phyloP scores from a whole-genome alignment of 164 flowering plant genomes.

The grape (Vitis vinifera) region ASM3070453v1 NC_081813.1:17477001-17477500 shows the following conservation, averaged over 20 bases:
- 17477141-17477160: constrained; percentile 70
- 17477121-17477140: constrained; percentile 65
- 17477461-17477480: too few relatives aligned
- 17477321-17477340: constrained; percentile 89
- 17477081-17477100: constrained; percentile 73
- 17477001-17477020: constrained; percentile 47
- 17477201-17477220: too few relatives aligned
- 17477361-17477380: constrained; percentile 84
- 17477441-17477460: too few relatives aligned
- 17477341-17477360: constrained; percentile 85
- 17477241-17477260: too few relatives aligned
- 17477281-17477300: not conserved
- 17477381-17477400: constrained; percentile 73
- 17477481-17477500: too few relatives aligned
- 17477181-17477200: not conserved
- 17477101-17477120: constrained; percentile 61
- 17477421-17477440: not conserved
- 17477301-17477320: constrained; percentile 75
- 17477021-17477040: constrained; percentile 49
- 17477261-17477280: too few relatives aligned
- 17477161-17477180: constrained; percentile 64
- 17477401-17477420: not conserved
- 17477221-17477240: too few relatives aligned
- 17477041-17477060: constrained; percentile 54
- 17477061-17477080: constrained; percentile 62